Base-by-base conservation (phyloP, 2,329 filamentous ascomycete species). In the Penicillium brasilianum region DNA sequence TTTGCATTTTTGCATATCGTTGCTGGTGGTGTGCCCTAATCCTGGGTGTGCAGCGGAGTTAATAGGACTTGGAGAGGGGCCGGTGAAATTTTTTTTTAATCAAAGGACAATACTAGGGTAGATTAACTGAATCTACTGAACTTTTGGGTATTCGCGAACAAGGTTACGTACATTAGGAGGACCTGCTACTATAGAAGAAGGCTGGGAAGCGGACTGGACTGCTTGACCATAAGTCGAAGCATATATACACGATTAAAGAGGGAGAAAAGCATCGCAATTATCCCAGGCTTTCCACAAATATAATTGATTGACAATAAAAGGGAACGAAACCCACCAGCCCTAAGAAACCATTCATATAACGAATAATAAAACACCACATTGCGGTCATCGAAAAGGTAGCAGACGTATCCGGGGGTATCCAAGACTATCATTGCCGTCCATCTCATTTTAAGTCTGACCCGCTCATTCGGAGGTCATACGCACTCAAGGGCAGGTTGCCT, bases 391-490 rank as follows among this genome's bases (percentile, higher is more conserved):
- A 60, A 60, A 41, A 49, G 41, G 34, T 43, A 43, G 16, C 14
- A 22, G 18, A 16, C 25, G 37, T 30, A 53, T 34, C 25, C 14
- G n/a, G 11, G 39, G 30, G 10, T 49, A 49, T 50, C 16, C 39
- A 39, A 22, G 7, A 25, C 25, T 54, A 64, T 54, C 50, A 63
- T 39, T 61, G 60, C 55, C 60, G 64, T 16, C 59, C 54, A 39
- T 62, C 54, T 20, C 55, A 64, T 20, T 64, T 63, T 58, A 72
- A 66, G n/a, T 57, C 51, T 14, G 66, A 54, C 2, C 67, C 67
- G 18, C 66, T 59, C 32, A 74, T 62, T 13, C 71, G 66, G 14
- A 74, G 57, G 48, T 73, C 69, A 55, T 70, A 76, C 18, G 67
- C 65, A 28, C 68, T 66, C 53, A 76, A 60, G 1, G 69, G 55